Conservation (phyloP, 2,329 filamentous ascomycete genomes). For the Pseudocercospora fijiensis region DNA sequence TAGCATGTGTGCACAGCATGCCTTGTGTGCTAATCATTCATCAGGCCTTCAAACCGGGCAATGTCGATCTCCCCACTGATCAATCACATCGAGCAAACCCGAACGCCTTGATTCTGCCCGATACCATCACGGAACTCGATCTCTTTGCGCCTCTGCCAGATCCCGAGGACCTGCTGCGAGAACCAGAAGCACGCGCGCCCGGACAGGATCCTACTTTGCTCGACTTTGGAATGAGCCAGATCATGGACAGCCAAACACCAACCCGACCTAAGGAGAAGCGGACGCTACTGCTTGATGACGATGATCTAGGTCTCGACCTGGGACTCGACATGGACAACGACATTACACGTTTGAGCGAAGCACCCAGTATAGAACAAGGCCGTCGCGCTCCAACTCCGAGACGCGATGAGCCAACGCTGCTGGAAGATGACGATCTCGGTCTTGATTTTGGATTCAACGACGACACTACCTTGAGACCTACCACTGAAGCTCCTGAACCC, state of each 20-base stretch:
- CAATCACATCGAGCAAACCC: conserved; percentile 74
- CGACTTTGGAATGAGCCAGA: conserved; percentile 70
- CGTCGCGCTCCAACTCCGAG: conserved; percentile 69
- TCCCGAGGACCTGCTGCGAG: conserved; percentile 72
- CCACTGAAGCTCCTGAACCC: conserved; percentile 21
- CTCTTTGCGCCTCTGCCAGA: conserved; percentile 76
- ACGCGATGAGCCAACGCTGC: conserved; percentile 58
- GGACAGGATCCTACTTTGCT: conserved; percentile 46
- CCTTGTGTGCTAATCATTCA: conserved; percentile 8
- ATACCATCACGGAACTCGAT: conserved; percentile 90
- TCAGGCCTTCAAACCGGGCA: conserved; percentile 91
- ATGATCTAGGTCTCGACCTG: conserved; percentile 65
- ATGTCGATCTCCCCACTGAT: conserved; percentile 89
- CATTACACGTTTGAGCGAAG: conserved; percentile 39
- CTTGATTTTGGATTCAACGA: conserved; percentile 47
- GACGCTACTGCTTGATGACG: conserved; percentile 52
- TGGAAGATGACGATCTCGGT: conserved; percentile 59
- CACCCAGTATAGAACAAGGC: conserved; percentile 76
- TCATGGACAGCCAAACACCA: conserved; percentile 53
- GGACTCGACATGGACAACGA: conserved; percentile 48
- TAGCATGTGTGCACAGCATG: background rate
- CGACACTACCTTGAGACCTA: conserved; percentile 33
- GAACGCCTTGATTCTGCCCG: conserved; percentile 82
- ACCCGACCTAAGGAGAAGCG: conserved; percentile 26
- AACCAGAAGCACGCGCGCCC: conserved; percentile 31